phyloP scores from a whole-genome alignment of 2,329 filamentous ascomycete genomes.

The Ophiostoma populinum region DNA sequence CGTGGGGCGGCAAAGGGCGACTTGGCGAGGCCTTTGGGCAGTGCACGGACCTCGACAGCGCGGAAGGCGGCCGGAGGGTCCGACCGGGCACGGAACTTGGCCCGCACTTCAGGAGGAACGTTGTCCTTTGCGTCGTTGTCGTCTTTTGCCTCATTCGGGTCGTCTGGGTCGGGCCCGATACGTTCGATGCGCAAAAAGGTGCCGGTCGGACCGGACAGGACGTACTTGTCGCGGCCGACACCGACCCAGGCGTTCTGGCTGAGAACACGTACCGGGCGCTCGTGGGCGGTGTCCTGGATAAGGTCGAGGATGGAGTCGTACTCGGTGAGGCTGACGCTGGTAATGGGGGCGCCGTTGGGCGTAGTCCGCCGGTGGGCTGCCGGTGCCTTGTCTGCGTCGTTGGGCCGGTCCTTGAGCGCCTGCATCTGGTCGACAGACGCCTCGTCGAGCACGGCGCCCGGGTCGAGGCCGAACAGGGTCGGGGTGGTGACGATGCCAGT shows the following conservation, averaged over 20 bases:
- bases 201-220: constrained; percentile 49
- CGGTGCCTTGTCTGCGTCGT: constrained; percentile 22
- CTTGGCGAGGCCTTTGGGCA: constrained; percentile 25
- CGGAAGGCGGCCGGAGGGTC: constrained; percentile 18
- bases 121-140: constrained; percentile 14
- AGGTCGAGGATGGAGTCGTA: constrained; percentile 88
- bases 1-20: constrained; percentile 52
- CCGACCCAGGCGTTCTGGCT: constrained; percentile 73
- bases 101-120: no score
- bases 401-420: constrained; percentile 30
- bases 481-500: constrained; percentile 80
- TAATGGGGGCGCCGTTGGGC: no score
- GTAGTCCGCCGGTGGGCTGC: constrained; percentile 5
- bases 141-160: constrained; percentile 13
- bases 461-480: constrained; percentile 84
- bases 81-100: no score
- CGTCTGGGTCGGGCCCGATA: constrained; percentile 12
- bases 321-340: constrained; percentile 62
- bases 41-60: constrained; percentile 30
- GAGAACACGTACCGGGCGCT: constrained; percentile 59
- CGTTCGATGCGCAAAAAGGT: constrained; percentile 38
- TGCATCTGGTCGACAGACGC: constrained; percentile 46
- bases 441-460: constrained; percentile 55
- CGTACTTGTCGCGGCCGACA: constrained; percentile 49
- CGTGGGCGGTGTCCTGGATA: constrained; percentile 62